Base-by-base conservation (phyloP, 805 yeast species). In the Suhomyces xylopsoci region DNA sequence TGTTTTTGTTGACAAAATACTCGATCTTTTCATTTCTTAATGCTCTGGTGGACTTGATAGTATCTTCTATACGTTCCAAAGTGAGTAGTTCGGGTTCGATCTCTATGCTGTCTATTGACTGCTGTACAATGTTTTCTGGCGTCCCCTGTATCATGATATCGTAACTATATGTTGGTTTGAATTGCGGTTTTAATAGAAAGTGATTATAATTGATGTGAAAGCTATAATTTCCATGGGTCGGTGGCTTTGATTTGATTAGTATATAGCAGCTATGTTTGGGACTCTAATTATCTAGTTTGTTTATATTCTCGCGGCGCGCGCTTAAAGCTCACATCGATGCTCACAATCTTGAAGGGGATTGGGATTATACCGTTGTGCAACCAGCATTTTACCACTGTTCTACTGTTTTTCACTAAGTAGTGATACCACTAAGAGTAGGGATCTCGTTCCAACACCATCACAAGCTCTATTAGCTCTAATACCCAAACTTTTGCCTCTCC, bases 31-130 rank as follows among this genome's bases (percentile, higher is more conserved):
- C 63, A 7, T 57, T 49, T 47, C 81, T 65, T 19, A 62, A 61
- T 9, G 55, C 52, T 20, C 66, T 55, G 10, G 79, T 62, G 22
- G 66, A 54, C 15, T 57, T 53, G 14, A 77, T 61, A 48, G 71
- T 67, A 12, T 70, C 77, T 8, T 75, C 73, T 17, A 80, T 77
- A 36, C 79, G 62, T 45, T 77, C 77, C 2, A 81, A 61, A 2
- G 79, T 73, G 25, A 68, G 69, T 38, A 81, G 58, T 55, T 82
- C 86, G 0, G 81, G 78, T 56, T 78, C 79, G 5, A 81, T 75
- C 53, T 81, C 81, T 50, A 79, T 77, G n/a, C 74, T 74, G 40
- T 77, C 81, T 3, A 74, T 68, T 1, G 82, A 73, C 28, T 75
- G 69, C 50, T 71, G 66, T 19, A 79, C 62, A 28, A 79, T 63